Evolutionary conservation across 257 asterid species (phyloP), one percentile per base, ranked within the genome.

Genomic region (Datura wrightii): DNA sequence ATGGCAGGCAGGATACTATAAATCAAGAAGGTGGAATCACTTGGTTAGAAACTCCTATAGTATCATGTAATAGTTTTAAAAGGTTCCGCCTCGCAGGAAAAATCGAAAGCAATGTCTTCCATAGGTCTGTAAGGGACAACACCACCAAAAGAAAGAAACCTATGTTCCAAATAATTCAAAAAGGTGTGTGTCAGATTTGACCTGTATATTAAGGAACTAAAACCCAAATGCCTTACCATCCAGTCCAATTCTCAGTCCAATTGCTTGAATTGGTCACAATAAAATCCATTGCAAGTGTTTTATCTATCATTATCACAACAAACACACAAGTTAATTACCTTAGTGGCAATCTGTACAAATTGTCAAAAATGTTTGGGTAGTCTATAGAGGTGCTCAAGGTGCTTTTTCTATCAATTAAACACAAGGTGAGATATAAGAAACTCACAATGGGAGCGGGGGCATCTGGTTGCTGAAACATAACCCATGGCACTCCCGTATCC

Each of bases 191-290:
- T 24, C 50, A 50, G 14, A 11, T 19, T 41, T 5, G 58, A 16
- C 78, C 46, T 5, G 48, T 36, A 39, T 66, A 6, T 37, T 79
- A 65, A 24, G 48, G 63, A 71, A 87, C 80, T 14, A 80, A 79
- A 79, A 67, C 0, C 6, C 2, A 31, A 31, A 84, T 14, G 54
- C 52, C 80, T 55, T 91, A 96, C 99, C 99, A 96, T 91, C 99
- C 99, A 52, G 91, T 92, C 99, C 99, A 96, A 89, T 94, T 92
- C 87, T 96, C 99, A 1, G 99, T 96, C 99, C 99, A 96, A 93
- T 65, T 97, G 98, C 19, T 97, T 94, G 89, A 92, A 96, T 83
- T 96, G 98, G 62, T 96, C 99, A 79, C 98, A 93, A 85, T 96
- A 94, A 74, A 96, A 96, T 79, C 99, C 99, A 80, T 94, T 96